Percentiles rank a stretch among this genome's conserved stretches.
phyloP scores from a whole-genome alignment of 2,329 filamentous ascomycete species.

The Colletotrichum acutatum region DNA sequence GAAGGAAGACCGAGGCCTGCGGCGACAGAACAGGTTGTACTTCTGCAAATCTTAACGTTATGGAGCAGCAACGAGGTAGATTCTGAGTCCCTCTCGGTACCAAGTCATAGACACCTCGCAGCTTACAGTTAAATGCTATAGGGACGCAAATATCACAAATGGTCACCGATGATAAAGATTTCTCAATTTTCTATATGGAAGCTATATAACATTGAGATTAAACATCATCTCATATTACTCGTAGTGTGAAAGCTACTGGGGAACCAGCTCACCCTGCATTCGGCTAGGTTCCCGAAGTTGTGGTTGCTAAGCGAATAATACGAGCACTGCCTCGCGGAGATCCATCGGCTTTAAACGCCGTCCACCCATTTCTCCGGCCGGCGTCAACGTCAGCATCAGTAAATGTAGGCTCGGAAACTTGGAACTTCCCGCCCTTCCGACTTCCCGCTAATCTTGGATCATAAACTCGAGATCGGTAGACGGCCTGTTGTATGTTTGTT shows the following conservation, averaged over 20 bases:
- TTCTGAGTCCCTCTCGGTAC: too few species aligned
- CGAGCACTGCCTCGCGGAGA: slow-evolving; percentile 18
- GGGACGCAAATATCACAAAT: too few species aligned
- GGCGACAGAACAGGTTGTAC: too few species aligned
- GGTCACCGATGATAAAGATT: not conserved
- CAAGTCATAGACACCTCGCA: too few species aligned
- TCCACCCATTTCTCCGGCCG: not conserved
- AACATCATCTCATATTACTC: too few species aligned
- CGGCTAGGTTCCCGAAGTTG: not conserved
- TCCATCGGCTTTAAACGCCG: slow-evolving; percentile 1
- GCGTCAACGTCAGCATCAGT: not conserved
- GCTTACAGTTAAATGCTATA: too few species aligned
- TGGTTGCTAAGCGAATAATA: slow-evolving; percentile 16
- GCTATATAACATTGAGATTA: not conserved
- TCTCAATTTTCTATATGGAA: not conserved
- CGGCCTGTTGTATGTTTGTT: not conserved
- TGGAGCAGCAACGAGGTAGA: too few species aligned
- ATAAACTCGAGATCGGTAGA: not conserved
- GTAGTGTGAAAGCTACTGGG: not conserved
- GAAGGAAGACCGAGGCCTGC: too few species aligned
- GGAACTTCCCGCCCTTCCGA: not conserved
- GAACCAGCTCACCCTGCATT: not conserved
- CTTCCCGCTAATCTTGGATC: not conserved
- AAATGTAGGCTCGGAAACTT: not conserved
- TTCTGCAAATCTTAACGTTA: too few species aligned